Conservation (phyloP, 106 monocot species). For the Platanthera zijinensis region DNA sequence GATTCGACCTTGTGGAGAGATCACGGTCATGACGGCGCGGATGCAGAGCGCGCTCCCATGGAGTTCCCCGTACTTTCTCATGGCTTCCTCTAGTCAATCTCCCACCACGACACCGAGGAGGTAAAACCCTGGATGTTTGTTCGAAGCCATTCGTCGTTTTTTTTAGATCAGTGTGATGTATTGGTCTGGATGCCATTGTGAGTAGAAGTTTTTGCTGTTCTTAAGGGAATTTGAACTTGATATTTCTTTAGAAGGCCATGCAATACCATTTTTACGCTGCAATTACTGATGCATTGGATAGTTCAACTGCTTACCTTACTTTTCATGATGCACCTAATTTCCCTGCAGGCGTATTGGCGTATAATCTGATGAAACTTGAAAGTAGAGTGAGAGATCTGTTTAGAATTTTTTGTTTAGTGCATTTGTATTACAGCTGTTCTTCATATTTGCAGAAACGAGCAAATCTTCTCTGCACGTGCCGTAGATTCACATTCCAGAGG, state of each 20-base stretch:
- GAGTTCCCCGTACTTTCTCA: not conserved
- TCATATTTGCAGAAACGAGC: not conserved
- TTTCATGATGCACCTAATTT: not conserved
- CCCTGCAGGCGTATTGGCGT: not conserved
- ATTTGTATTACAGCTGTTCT: not conserved
- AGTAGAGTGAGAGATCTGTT: not conserved
- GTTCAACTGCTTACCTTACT: not conserved
- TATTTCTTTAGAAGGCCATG: not conserved
- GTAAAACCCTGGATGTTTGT: not conserved
- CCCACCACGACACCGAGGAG: not conserved
- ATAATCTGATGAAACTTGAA: not conserved
- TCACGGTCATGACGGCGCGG: not conserved
- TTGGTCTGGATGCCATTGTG: not conserved
- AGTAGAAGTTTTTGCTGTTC: not conserved
- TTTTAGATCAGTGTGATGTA: not conserved
- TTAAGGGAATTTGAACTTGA: not conserved
- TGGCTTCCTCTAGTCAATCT: not conserved
- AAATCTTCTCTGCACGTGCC: not conserved
- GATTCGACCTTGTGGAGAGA: not conserved
- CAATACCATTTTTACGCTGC: not conserved
- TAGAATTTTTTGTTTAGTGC: not conserved
- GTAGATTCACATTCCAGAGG: not conserved
- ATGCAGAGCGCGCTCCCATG: not conserved
- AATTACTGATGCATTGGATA: not conserved
- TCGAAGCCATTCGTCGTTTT: not conserved